Evolutionary conservation across 768 basidiomycete genomes (phyloP), one percentile per base, ranked within the genome.

Genomic region (Boletus sp.): DNA sequence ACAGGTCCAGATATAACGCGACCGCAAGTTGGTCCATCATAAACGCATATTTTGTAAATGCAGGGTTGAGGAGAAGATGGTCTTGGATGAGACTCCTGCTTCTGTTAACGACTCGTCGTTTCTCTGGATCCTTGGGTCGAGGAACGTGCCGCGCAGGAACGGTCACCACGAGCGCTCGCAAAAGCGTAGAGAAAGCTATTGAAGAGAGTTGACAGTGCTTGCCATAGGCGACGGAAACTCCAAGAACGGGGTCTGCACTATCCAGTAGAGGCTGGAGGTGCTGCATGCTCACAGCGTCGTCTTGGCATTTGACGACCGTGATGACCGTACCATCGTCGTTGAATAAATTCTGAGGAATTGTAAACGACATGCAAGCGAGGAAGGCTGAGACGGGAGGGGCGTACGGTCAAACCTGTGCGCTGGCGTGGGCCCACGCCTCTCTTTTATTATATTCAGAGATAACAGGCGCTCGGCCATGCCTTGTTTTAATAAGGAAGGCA

Each of bases 11-110:
- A 62, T 70, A 71, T n/a, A 83, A 59, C 2, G 79, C 68, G 5
- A 72, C 56, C 0, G 75, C 71, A 1, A 83, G 60, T 36, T 69
- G 71, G 57, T 82, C 82, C 79, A 81, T 79, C 36, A 67, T 65
- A 47, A 84, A 79, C 0, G 76, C 74, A 46, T 72, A 67, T 55
- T 79, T 81, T 14, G 49, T 59, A 29, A 68, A 52, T 2, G 57
- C 35, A 0, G 62, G n/a, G 33, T 73, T 54, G 45, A 68, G 62
- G 7, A 82, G 59, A 42, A 82, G 66, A 7, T 45, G 47, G 7
- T 70, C 62, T 46, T 69, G 56, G 10, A 82, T 60, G 4, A 73
- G 55, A 4, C 50, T 46, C 14, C 68, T 67, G n/a, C 53, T 62
- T 39, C 45, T 50, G 5, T 41, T 28, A 10, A 63, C 20, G 5